Evolutionary conservation across 1,284 basidiomycete species (phyloP), one percentile per base, ranked within the genome.

Genomic region (Ceratobasidium sp.): DNA sequence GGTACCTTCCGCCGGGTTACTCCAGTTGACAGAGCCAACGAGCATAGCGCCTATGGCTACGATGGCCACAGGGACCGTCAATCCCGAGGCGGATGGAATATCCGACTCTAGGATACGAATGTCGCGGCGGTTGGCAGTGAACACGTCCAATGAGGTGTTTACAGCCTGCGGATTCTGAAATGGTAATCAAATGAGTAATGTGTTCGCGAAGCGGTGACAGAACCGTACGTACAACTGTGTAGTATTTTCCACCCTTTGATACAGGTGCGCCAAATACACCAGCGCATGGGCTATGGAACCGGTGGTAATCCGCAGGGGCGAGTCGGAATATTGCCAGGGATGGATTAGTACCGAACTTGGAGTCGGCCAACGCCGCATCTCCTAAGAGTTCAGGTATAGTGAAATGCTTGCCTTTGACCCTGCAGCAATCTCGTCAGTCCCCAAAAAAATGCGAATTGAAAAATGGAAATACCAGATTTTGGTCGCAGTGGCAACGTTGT

Each of bases 161-260:
- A 96, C 88, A 0, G 94, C 94, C 83, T 95, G 93, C 0, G 95
- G 95, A 82, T 95, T 94, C 76, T 79, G 16, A 16, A 35, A 62
- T 1, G 23, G 18, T n/a, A 23, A 27, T 30, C 14, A n/a, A 64
- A 64, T 64, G 20, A 68, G n/a, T 20, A 20, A 66, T 10, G 48
- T 48, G 27, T 33, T 50, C 48, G 20, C 14, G 41, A 12, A 38
- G 18, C 12, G 20, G 16, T 38, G 10, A 44, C 16, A 23, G 30
- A 55, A 7, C 27, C 16, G 59, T 60, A 70, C 73, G 52, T 77
- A 77, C 78, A 16, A 83, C 83, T 10, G 83, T 86, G 81, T 85
- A 85, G 30, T 85, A 81, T 54, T 83, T 80, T 38, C 83, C 83
- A 78, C 71, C 73, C 35, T 79, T 75, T 38, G 81, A 82, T 20